Evolutionary conservation across 1,284 basidiomycete species (phyloP).

Genomic region (Stygiomarasmius scandens): DNA sequence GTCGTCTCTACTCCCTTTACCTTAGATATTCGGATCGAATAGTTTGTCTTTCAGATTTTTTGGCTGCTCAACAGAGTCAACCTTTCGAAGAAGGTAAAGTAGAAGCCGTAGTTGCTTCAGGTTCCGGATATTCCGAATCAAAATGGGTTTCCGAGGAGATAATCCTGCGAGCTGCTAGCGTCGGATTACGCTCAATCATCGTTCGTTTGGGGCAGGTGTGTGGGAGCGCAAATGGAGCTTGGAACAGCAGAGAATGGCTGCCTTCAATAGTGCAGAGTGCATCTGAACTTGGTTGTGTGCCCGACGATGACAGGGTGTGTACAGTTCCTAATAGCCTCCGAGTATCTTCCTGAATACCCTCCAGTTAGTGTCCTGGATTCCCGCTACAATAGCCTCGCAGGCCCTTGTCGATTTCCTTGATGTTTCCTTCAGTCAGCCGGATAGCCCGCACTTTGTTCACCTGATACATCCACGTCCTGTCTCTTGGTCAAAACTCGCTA

Average conservation of each 20-base stretch:
- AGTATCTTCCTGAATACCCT: background rate
- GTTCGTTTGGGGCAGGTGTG: constrained; percentile 19
- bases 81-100: constrained; percentile 3
- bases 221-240: constrained; percentile 29
- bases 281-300: constrained; percentile 27
- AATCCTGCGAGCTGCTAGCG: constrained; percentile 9
- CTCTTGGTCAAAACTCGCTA: constrained; percentile 6
- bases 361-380: constrained; percentile 33
- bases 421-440: background rate
- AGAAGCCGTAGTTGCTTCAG: background rate
- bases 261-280: constrained; percentile 31
- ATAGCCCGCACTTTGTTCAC: constrained; percentile 10
- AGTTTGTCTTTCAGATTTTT: background rate
- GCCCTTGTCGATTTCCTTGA: constrained; percentile 28
- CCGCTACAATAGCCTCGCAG: constrained; percentile 30
- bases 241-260: constrained; percentile 33
- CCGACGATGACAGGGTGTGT: constrained; percentile 26
- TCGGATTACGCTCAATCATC: background rate
- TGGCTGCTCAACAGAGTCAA: background rate
- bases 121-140: constrained; percentile 23
- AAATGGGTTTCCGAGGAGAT: constrained; percentile 25
- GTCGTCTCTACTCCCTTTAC: background rate
- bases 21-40: background rate
- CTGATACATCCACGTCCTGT: constrained; percentile 20
- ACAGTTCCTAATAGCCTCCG: background rate